These are phyloP conservation scores for Candida michaelii DNA, from an alignment of 805 yeast genomes.

Conservation along the genomic window DNA sequence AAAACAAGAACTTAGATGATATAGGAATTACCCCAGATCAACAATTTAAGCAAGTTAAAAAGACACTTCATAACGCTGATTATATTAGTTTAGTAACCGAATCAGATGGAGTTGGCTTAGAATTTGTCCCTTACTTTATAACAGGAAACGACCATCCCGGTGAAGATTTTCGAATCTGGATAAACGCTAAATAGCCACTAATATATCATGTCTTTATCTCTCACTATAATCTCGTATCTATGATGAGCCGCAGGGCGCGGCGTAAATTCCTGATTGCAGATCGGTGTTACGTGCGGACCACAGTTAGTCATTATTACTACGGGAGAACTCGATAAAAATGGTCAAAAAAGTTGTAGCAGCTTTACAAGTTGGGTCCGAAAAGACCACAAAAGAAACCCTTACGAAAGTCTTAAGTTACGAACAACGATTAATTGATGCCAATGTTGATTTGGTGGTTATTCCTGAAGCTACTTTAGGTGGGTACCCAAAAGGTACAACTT, in stretches of 20 bases:
- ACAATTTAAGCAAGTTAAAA: slow-evolving; percentile 4
- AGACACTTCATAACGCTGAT: slow-evolving; percentile 8
- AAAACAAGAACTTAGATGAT: slow-evolving; percentile 11
- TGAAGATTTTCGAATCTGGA: slow-evolving; percentile 21
- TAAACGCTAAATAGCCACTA: too few relatives aligned
- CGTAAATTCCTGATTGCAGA: too few relatives aligned
- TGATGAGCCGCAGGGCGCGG: too few relatives aligned
- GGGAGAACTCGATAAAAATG: too few relatives aligned
- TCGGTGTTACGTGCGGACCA: too few relatives aligned
- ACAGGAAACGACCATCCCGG: slow-evolving; percentile 21
- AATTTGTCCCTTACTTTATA: slow-evolving; percentile 19
- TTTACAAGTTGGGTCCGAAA: slow-evolving; percentile 41
- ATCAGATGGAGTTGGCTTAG: slow-evolving; percentile 9
- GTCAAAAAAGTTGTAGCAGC: slow-evolving; percentile 37
- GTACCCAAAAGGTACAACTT: slow-evolving; percentile 44
- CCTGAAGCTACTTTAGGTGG: slow-evolving; percentile 50
- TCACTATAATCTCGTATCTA: too few relatives aligned
- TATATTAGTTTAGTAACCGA: slow-evolving; percentile 13
- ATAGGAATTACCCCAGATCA: slow-evolving; percentile 10
- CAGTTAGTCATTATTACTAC: too few relatives aligned
- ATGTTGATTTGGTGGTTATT: slow-evolving; percentile 39
- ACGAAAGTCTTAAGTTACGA: slow-evolving; percentile 39
- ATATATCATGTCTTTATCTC: too few relatives aligned
- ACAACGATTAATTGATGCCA: slow-evolving; percentile 27
- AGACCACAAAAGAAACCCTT: slow-evolving; percentile 37